A percentile compares a stretch with the other conserved stretches of the same genome.
phyloP scores from a whole-genome alignment of 2,329 filamentous ascomycete species.

The Colletotrichum abscissum region DNA sequence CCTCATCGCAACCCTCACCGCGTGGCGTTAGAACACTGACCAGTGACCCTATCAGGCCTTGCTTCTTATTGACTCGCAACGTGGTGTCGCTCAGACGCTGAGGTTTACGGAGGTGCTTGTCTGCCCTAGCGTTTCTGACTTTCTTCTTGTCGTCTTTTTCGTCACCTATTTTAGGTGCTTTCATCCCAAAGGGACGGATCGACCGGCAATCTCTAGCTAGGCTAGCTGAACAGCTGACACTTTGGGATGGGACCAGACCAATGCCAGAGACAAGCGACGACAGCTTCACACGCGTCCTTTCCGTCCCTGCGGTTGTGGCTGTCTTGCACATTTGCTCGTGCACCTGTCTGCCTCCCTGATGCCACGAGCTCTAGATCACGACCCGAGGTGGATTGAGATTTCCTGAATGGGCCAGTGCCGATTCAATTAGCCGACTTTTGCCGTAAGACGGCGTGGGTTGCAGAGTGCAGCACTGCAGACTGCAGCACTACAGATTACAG shows the following conservation, averaged over 20 bases:
- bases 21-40: background rate
- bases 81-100: background rate
- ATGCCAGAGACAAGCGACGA: background rate
- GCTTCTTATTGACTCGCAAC: background rate
- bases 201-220: background rate
- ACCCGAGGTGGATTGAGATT: background rate
- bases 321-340: background rate
- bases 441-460: background rate
- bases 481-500: background rate
- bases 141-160: background rate
- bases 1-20: background rate
- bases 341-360: background rate
- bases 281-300: background rate
- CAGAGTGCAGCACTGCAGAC: background rate
- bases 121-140: background rate
- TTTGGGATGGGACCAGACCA: background rate
- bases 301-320: background rate
- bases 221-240: background rate
- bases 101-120: background rate
- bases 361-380: background rate
- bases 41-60: background rate
- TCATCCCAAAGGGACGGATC: background rate
- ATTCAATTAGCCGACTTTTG: background rate
- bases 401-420: background rate
- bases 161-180: background rate